Conservation (phyloP, 495 filamentous ascomycete species). For the Poronia punctata region DNA sequence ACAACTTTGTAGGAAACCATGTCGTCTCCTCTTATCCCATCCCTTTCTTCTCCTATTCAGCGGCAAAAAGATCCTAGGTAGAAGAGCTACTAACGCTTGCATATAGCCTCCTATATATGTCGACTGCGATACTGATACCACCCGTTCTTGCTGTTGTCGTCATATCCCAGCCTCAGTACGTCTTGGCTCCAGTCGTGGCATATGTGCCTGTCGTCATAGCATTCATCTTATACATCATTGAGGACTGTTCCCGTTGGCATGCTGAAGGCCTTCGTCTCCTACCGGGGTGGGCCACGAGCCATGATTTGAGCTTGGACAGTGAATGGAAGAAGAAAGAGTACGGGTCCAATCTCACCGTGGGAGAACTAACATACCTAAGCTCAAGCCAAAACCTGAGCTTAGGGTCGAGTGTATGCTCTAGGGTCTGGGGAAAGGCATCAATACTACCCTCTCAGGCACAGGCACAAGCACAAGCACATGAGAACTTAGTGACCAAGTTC, state of each 20-base stretch:
- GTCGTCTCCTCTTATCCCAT: too few relatives aligned
- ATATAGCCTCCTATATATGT: conserved; percentile 4
- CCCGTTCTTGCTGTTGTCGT: neutral
- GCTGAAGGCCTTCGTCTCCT: neutral
- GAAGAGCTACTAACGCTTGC: neutral
- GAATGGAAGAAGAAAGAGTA: too few relatives aligned
- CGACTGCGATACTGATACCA: neutral
- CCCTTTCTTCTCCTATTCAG: too few relatives aligned
- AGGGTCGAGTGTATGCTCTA: too few relatives aligned
- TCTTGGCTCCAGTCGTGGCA: neutral
- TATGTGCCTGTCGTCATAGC: conserved; percentile 4
- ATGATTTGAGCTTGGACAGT: too few relatives aligned
- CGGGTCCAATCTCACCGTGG: too few relatives aligned
- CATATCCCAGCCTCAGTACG: neutral
- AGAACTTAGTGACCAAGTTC: conserved; percentile 6
- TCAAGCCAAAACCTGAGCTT: neutral
- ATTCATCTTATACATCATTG: conserved; percentile 6
- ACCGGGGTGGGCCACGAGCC: conserved; percentile 2
- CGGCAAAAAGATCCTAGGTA: neutral
- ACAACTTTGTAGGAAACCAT: conserved; percentile 2
- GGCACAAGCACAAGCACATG: too few relatives aligned
- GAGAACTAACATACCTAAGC: neutral
- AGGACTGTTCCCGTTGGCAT: conserved; percentile 3
- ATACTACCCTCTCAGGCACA: too few relatives aligned
- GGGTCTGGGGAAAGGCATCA: too few relatives aligned